Base-by-base conservation (phyloP, 2,329 filamentous ascomycete species). In the Diaporthe helianthi region DNA sequence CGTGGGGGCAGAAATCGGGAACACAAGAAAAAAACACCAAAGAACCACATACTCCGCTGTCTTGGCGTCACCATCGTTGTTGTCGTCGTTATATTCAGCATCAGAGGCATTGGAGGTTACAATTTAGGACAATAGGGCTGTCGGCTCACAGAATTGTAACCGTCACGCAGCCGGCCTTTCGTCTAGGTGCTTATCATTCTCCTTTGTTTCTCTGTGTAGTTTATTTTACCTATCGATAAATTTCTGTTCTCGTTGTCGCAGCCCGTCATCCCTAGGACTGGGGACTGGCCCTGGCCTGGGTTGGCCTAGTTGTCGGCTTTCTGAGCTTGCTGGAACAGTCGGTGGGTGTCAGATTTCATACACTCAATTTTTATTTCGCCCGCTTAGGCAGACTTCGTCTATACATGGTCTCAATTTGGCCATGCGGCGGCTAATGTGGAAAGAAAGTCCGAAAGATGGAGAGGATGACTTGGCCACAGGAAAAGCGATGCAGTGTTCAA, bases 121-220 rank as follows among this genome's bases (percentile, higher is more conserved):
- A 55, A 26, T 55, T 19, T n/a, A 47, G 41, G 55, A 19, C 22
- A 31, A 33, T 10, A 33, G 8, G 31, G 10, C 10, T 10, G 10
- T 8, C 31, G 31, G 38, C 41, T 47, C 29, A 38, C 41, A 33
- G 31, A 60, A 61, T 19, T 13, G 41, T 38, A 8, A 44, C 19
- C 19, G 41, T 26, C 10, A 61, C 10, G 24, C 55, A 31, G 41
- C 26, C 26, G 22, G 26, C 19, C 19, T 44, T 24, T 61, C 10
- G 41, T 47, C 15, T 9, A 47, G 19, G 38, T 24, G 7, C 29
- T 24, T 22, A 19, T 13, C 24, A 6, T 33, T 61, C 33, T 26
- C 41, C 41, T 61, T 33, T 47, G 41, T 47, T 61, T 61, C 55
- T 61, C 41, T 61, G 55, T 61, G 55, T 61, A 47, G 24, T 41